Conservation (phyloP, 495 filamentous ascomycete species). For the Staphylotrichum tortipilum region DNA sequence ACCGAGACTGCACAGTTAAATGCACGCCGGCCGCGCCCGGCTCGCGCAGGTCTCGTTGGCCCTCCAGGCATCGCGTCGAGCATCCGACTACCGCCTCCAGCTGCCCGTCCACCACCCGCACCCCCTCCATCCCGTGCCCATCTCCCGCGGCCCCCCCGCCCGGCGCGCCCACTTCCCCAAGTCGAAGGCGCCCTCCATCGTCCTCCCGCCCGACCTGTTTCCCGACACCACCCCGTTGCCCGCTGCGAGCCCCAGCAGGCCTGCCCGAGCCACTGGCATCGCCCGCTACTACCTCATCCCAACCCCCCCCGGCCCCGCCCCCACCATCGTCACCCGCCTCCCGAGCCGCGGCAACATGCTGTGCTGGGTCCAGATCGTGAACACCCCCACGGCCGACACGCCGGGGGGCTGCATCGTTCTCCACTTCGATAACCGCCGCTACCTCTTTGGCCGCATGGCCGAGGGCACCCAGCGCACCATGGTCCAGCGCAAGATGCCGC, state of each 20-base stretch:
- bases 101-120: too few species aligned
- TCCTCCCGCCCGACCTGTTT: too few species aligned
- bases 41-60: too few species aligned
- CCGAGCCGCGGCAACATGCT: constrained; percentile 46
- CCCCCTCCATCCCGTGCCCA: too few species aligned
- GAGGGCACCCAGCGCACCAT: constrained; percentile 81
- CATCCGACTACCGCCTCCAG: too few species aligned
- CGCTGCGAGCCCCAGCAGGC: too few species aligned
- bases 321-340: background rate
- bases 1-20: too few species aligned
- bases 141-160: too few species aligned
- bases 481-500: constrained; percentile 50
- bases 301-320: background rate
- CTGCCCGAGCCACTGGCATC: background rate
- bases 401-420: constrained; percentile 68
- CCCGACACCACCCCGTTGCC: background rate
- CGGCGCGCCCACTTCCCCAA: too few species aligned
- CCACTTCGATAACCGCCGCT: constrained; percentile 70
- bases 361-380: constrained; percentile 60
- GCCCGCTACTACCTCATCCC: background rate
- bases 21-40: too few species aligned
- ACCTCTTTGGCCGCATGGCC: constrained; percentile 74
- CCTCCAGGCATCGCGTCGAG: too few species aligned
- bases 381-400: constrained; percentile 84
- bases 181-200: too few species aligned